A percentile compares a stretch with the other conserved stretches of the same genome.
phyloP scores from a whole-genome alignment of 805 yeast species.

The Ogataea naganishii region DNA sequence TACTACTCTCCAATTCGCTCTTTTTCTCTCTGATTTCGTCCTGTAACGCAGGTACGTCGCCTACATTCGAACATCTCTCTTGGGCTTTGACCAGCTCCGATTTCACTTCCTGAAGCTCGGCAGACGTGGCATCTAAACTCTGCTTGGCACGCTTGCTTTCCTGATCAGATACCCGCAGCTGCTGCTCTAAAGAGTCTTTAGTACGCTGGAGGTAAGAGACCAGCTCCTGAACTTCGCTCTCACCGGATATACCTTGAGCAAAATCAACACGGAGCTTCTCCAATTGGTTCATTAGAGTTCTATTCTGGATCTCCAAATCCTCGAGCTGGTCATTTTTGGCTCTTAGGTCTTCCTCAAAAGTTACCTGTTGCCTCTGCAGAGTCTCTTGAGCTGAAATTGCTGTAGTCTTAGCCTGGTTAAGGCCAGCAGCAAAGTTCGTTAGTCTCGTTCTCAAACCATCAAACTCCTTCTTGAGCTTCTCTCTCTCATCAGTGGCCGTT shows the following conservation, averaged over 20 bases:
- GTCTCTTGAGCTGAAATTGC: constrained; percentile 25
- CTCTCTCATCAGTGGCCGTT: too few relatives aligned
- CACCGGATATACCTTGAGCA: constrained; percentile 11
- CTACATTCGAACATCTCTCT: constrained; percentile 12
- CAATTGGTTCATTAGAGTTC: constrained; percentile 58
- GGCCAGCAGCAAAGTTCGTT: background rate
- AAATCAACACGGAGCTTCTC: constrained; percentile 23
- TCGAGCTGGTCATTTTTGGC: constrained; percentile 34
- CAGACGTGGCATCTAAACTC: constrained; percentile 33
- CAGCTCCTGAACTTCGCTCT: constrained; percentile 39
- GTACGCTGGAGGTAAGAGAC: constrained; percentile 62
- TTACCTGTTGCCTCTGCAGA: constrained; percentile 35
- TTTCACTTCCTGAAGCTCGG: constrained; percentile 45
- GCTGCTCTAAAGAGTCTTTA: constrained; percentile 60
- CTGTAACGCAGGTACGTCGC: constrained; percentile 13
- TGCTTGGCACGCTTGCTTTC: constrained; percentile 49
- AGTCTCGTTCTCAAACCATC: background rate
- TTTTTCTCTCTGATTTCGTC: constrained; percentile 18
- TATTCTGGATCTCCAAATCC: constrained; percentile 61
- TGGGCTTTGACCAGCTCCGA: constrained; percentile 32
- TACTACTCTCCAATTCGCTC: constrained; percentile 17
- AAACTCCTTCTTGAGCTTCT: background rate
- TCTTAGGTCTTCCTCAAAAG: constrained; percentile 40
- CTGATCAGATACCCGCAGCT: constrained; percentile 39
- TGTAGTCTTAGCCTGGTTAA: background rate